A percentile compares a stretch with the other conserved stretches of the same genome.
Conservation (phyloP, 2,329 filamentous ascomycete genomes). For the Epichloe aotearoae region DNA sequence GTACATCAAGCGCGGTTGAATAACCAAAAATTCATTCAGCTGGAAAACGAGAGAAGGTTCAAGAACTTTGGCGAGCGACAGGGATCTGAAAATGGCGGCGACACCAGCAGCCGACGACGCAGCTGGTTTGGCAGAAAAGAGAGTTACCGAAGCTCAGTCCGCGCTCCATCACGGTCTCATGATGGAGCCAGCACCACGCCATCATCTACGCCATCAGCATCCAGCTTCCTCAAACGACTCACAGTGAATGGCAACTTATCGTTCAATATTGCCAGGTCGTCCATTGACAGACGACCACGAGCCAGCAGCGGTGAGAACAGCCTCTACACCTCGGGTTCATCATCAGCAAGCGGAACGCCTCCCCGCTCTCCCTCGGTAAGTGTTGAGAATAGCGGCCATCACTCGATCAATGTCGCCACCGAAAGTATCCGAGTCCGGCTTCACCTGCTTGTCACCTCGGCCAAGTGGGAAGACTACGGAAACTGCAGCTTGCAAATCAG, state of each 20-base stretch:
- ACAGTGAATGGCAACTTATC: constrained; percentile 53
- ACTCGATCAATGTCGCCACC: constrained; percentile 48
- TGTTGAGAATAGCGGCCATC: constrained; percentile 35
- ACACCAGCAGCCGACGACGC: constrained; percentile 32
- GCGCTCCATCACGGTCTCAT: constrained; percentile 53
- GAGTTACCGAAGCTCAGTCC: constrained; percentile 49
- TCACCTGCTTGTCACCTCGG: constrained; percentile 61
- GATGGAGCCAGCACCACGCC: constrained; percentile 58
- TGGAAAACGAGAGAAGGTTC: constrained; percentile 54
- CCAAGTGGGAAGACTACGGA: constrained; percentile 87
- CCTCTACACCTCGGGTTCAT: constrained; percentile 46
- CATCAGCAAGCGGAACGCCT: constrained; percentile 33
- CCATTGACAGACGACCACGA: constrained; percentile 44
- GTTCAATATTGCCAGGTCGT: constrained; percentile 76
- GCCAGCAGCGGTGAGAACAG: constrained; percentile 42
- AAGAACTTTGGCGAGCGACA: constrained; percentile 55
- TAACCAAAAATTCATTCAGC: constrained; percentile 72
- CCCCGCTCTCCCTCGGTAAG: constrained; percentile 46
- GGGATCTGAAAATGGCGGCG: constrained; percentile 32
- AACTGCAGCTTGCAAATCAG: constrained; percentile 73
- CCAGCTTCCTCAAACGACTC: constrained; percentile 70
- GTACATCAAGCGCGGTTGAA: constrained; percentile 85
- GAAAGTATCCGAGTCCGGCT: constrained; percentile 72
- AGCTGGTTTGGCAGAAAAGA: constrained; percentile 52
- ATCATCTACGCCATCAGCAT: constrained; percentile 50